Evolutionary conservation across 257 asterid genomes (phyloP).

Genomic region (Nicotiana knightiana): DNA sequence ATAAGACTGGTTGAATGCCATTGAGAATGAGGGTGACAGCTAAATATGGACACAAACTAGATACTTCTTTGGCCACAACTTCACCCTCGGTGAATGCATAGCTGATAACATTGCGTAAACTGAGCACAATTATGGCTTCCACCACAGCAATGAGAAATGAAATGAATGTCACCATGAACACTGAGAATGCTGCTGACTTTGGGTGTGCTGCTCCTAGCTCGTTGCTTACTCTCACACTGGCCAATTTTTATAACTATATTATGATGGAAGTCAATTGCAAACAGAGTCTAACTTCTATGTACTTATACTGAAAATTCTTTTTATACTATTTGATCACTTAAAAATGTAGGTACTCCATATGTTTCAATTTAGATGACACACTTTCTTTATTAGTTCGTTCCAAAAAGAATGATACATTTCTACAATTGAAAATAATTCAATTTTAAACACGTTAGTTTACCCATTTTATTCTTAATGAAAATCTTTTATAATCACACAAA

Average conservation of each 20-base stretch:
- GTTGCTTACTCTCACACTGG: constrained; percentile 37
- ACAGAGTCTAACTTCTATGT: background rate
- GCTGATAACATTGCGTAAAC: constrained; percentile 17
- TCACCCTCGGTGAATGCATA: constrained; percentile 28
- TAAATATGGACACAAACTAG: constrained; percentile 27
- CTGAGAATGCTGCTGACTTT: constrained; percentile 32
- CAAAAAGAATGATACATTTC: too few species aligned
- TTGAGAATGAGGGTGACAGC: constrained; percentile 26
- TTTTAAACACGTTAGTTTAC: too few species aligned
- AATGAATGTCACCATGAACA: constrained; percentile 18
- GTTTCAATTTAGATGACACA: too few species aligned
- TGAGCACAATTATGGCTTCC: constrained; percentile 9
- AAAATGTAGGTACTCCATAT: too few species aligned
- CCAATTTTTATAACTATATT: background rate
- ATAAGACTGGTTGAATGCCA: constrained; percentile 34
- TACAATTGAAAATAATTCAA: too few species aligned
- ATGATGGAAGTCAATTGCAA: background rate
- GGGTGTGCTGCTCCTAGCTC: constrained; percentile 38
- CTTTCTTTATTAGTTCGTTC: too few species aligned
- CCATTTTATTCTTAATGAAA: too few species aligned
- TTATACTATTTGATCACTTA: too few species aligned
- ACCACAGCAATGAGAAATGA: constrained; percentile 17
- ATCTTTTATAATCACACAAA: too few species aligned
- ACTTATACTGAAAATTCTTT: too few species aligned
- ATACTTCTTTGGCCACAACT: constrained; percentile 20